Conservation (phyloP, 2,329 filamentous ascomycete species). For the Pezicula rhizophila region DNA sequence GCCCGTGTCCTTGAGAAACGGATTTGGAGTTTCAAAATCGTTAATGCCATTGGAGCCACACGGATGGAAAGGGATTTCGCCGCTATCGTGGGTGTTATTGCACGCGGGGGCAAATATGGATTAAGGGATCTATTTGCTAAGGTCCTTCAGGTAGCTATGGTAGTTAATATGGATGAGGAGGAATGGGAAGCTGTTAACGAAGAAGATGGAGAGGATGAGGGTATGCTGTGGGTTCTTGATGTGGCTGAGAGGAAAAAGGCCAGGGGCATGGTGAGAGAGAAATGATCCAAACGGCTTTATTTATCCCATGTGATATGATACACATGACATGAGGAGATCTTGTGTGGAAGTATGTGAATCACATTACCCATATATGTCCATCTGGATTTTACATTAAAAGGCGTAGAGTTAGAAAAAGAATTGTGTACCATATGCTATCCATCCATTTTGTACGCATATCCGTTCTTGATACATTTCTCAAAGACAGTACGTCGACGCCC, state of each 20-base stretch:
- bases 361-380: no score
- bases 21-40: constrained; percentile 70
- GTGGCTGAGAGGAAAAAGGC: constrained; percentile 69
- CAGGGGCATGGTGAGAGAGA: constrained; percentile 55
- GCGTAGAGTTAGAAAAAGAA: no score
- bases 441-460: no score
- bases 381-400: no score
- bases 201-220: constrained; percentile 40
- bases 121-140: constrained; percentile 72
- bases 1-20: constrained; percentile 79
- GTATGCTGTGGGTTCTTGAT: constrained; percentile 65
- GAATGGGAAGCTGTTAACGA: constrained; percentile 78
- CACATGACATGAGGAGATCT: no score
- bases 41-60: constrained; percentile 73
- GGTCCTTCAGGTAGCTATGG: constrained; percentile 74
- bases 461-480: no score
- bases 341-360: no score
- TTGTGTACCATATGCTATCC: no score
- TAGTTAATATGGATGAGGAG: constrained; percentile 92
- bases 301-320: no score
- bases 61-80: constrained; percentile 79
- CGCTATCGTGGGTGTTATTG: constrained; percentile 63
- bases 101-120: constrained; percentile 65
- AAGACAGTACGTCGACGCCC: no score
- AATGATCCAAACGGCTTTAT: neutral